Percentiles rank a stretch among this genome's conserved stretches.
phyloP scores from a whole-genome alignment of 1,139 yeast genomes.

The Pichia sorboxylosa region DNA sequence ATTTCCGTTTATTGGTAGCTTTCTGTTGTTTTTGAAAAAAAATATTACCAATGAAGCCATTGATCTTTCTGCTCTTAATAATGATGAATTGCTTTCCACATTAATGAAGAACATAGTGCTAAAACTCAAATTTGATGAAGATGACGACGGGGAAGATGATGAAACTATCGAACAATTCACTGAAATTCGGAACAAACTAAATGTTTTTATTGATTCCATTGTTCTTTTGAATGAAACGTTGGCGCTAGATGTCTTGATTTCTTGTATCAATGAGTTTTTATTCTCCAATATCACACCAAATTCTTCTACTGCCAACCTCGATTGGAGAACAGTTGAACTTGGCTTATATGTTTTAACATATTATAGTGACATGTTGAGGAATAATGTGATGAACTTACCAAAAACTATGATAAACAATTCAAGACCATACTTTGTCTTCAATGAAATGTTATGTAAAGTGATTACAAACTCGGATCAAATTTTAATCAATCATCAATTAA shows the following conservation, averaged over 20 bases:
- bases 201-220: slow-evolving; percentile 74
- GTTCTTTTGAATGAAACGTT: slow-evolving; percentile 66
- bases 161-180: slow-evolving; percentile 64
- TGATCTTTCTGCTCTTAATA: slow-evolving; percentile 23
- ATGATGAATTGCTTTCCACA: slow-evolving; percentile 43
- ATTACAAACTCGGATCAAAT: slow-evolving; percentile 36
- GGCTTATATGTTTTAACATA: slow-evolving; percentile 74
- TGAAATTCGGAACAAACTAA: slow-evolving; percentile 65
- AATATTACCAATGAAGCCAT: slow-evolving; percentile 27
- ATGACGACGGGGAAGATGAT: slow-evolving; percentile 60
- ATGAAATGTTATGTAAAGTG: slow-evolving; percentile 53
- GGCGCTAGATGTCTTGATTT: slow-evolving; percentile 58
- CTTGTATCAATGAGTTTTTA: slow-evolving; percentile 51
- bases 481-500: slow-evolving; percentile 56
- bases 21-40: slow-evolving; percentile 60
- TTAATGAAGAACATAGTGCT: slow-evolving; percentile 58
- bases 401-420: slow-evolving; percentile 51
- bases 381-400: slow-evolving; percentile 57
- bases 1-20: slow-evolving; percentile 69
- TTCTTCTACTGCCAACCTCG: slow-evolving; percentile 13
- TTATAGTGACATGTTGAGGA: slow-evolving; percentile 70
- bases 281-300: slow-evolving; percentile 22
- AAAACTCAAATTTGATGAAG: slow-evolving; percentile 71
- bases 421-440: slow-evolving; percentile 49
- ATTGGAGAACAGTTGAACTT: slow-evolving; percentile 79